Evolutionary conservation across 495 filamentous ascomycete genomes (phyloP).

Genomic region (Lindgomyces ingoldianus): DNA sequence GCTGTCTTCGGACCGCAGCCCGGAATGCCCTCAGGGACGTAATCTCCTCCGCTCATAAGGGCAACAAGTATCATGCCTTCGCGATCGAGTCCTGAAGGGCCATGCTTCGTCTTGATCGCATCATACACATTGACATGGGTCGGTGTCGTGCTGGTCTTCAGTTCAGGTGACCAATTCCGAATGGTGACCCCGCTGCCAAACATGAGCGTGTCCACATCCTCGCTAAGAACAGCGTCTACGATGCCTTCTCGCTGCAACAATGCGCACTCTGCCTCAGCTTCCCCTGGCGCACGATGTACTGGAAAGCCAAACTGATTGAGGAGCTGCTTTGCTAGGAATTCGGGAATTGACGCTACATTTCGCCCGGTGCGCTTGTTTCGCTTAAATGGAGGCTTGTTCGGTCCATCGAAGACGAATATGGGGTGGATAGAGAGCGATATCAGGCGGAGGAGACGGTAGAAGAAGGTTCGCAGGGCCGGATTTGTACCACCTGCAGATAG

Average conservation of each 20-base stretch:
- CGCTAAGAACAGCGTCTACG: constrained; percentile 93
- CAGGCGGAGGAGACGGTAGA: constrained; percentile 85
- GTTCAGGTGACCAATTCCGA: constrained; percentile 81
- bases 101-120: constrained; percentile 54
- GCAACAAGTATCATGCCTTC: constrained; percentile 94
- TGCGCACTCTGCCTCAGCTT: constrained; percentile 96
- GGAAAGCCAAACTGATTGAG: constrained; percentile 84
- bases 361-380: constrained; percentile 65
- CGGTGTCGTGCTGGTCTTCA: constrained; percentile 61
- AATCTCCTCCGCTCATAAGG: constrained; percentile 95
- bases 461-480: constrained; percentile 87
- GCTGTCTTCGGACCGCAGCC: constrained; percentile 85
- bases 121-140: constrained; percentile 87
- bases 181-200: constrained; percentile 81
- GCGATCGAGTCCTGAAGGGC: constrained; percentile 62
- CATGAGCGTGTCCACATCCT: constrained; percentile 98
- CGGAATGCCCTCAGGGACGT: constrained; percentile 83
- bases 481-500: constrained; percentile 71
- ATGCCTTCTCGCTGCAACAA: constrained; percentile 77
- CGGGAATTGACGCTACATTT: constrained; percentile 50
- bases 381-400: constrained; percentile 87
- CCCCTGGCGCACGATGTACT: constrained; percentile 84
- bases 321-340: constrained; percentile 64
- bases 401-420: constrained; percentile 94
- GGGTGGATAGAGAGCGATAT: constrained; percentile 79